A percentile compares a stretch with the other conserved stretches of the same genome.
phyloP scores from a whole-genome alignment of 1,284 basidiomycete species.

The Pseudozyma thailandica region DNA sequence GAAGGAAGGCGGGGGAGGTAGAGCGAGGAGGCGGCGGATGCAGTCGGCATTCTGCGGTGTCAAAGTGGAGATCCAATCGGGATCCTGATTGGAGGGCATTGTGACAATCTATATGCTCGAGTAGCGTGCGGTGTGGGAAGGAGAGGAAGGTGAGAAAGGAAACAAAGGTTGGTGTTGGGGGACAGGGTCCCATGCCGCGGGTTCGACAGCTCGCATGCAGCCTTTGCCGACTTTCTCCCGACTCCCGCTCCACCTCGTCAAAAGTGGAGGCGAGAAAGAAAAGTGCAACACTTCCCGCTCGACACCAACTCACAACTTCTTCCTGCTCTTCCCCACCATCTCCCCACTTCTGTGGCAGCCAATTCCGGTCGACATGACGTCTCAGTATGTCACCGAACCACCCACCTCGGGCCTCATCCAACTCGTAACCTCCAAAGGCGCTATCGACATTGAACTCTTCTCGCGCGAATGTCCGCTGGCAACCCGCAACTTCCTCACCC shows the following conservation, averaged over 20 bases:
- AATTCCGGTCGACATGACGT: slow-evolving; percentile 18
- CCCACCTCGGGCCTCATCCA: slow-evolving; percentile 85
- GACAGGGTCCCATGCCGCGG: too few relatives aligned
- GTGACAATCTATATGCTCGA: neutral
- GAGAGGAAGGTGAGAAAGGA: neutral
- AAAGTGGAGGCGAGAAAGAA: slow-evolving; percentile 13
- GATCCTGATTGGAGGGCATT: neutral
- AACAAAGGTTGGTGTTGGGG: neutral
- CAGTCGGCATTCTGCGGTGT: slow-evolving; percentile 11
- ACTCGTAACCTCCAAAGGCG: slow-evolving; percentile 80
- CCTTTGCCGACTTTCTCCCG: too few relatives aligned
- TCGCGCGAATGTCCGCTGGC: slow-evolving; percentile 93
- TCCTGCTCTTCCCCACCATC: neutral
- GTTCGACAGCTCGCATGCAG: too few relatives aligned
- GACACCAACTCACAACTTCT: slow-evolving; percentile 11
- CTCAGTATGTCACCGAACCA: slow-evolving; percentile 63
- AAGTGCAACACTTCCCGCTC: neutral
- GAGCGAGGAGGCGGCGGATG: slow-evolving; percentile 23
- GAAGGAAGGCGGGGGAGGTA: slow-evolving; percentile 23
- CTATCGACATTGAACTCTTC: slow-evolving; percentile 83
- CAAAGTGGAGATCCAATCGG: slow-evolving; percentile 19
- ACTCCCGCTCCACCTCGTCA: too few relatives aligned
- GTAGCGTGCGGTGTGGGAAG: neutral
- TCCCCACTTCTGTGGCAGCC: neutral
- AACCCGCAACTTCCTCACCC: slow-evolving; percentile 88